Evolutionary conservation across 1,284 basidiomycete species (phyloP).

Genomic region (Sanghuangporus weigelae): DNA sequence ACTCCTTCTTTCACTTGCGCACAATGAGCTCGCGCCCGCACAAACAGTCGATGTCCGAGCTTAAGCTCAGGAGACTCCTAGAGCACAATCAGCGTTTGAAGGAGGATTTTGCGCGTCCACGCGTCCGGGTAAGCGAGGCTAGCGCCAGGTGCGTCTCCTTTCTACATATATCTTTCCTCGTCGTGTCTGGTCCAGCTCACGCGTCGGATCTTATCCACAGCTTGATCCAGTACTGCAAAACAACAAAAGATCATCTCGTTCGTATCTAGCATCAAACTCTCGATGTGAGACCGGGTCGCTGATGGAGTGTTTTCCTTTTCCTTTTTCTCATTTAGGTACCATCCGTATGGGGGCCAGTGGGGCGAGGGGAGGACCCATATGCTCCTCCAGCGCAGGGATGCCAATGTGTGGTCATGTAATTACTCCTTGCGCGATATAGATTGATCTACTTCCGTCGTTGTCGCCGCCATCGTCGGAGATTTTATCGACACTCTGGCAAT

Average conservation of each 20-base stretch:
- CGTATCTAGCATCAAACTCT: conserved; percentile 25
- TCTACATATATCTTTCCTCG: background rate
- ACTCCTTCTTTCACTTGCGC: background rate
- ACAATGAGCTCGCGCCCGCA: conserved; percentile 37
- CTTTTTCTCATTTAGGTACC: conserved; percentile 51
- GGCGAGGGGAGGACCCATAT: conserved; percentile 86
- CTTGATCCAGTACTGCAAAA: conserved; percentile 88
- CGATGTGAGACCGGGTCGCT: background rate
- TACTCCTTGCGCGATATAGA: conserved; percentile 8
- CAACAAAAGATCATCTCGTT: conserved; percentile 84
- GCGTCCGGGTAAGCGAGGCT: conserved; percentile 88
- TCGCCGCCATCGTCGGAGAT: background rate
- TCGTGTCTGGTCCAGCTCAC: conserved; percentile 1
- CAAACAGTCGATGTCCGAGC: conserved; percentile 90
- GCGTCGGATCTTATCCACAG: conserved; percentile 33
- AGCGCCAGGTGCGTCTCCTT: conserved; percentile 70
- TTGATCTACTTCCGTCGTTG: background rate
- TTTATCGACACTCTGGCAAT: background rate
- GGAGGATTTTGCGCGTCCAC: conserved; percentile 85
- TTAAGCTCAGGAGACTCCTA: conserved; percentile 87
- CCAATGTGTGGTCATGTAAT: conserved; percentile 19
- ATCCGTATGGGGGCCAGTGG: conserved; percentile 90
- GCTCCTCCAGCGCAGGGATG: conserved; percentile 40
- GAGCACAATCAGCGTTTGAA: conserved; percentile 91
- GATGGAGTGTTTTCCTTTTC: conserved; percentile 1